phyloP scores from a whole-genome alignment of 306 rosid genomes.

The Vicia sativa region DNA sequence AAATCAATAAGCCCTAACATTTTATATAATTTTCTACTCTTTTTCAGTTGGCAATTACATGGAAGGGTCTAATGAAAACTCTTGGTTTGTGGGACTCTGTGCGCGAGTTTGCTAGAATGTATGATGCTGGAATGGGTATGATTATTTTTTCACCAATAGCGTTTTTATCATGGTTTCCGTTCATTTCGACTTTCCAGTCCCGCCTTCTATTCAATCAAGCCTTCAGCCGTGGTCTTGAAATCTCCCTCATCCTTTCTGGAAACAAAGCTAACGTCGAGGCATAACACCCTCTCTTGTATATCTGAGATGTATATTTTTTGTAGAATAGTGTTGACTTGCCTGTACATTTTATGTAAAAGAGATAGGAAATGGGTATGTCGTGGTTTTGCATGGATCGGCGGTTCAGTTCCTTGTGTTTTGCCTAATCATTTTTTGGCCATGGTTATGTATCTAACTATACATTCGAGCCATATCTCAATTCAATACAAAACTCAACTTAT shows the following conservation, averaged over 20 bases:
- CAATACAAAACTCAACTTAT: not conserved
- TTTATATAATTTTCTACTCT: constrained; percentile 21
- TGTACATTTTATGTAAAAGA: constrained; percentile 30
- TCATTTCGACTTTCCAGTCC: constrained; percentile 93
- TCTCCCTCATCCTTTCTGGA: constrained; percentile 95
- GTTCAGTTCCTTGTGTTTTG: constrained; percentile 9
- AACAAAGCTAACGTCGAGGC: constrained; percentile 85
- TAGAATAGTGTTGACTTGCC: constrained; percentile 28
- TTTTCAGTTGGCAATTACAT: constrained; percentile 79
- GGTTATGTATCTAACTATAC: not conserved
- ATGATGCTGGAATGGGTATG: constrained; percentile 98
- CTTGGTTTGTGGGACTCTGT: constrained; percentile 94
- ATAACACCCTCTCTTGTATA: constrained; percentile 39
- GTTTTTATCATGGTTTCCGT: constrained; percentile 90
- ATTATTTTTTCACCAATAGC: constrained; percentile 77
- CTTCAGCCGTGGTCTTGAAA: constrained; percentile 95
- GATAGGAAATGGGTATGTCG: constrained; percentile 16
- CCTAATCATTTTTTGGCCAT: not conserved
- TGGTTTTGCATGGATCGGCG: constrained; percentile 16
- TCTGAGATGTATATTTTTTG: constrained; percentile 37
- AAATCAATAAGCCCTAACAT: not conserved
- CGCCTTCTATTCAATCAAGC: constrained; percentile 98
- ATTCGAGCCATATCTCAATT: not conserved
- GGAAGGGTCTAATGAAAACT: constrained; percentile 65
- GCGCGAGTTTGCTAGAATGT: constrained; percentile 91